phyloP scores from a whole-genome alignment of 2,329 filamentous ascomycete genomes.

The Xylaria sp. region DNA sequence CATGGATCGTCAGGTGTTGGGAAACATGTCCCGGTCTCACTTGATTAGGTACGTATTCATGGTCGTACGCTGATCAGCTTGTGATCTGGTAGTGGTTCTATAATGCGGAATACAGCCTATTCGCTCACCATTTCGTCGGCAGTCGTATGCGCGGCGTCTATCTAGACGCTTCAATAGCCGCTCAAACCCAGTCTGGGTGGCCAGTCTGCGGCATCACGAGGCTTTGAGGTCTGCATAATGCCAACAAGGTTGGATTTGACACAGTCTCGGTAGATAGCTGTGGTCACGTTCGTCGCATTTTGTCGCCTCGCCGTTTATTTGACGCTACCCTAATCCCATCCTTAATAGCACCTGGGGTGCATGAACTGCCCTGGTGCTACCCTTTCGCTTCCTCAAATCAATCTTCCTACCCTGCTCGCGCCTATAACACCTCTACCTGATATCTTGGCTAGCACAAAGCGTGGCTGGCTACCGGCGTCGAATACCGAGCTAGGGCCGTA shows the following conservation, averaged over 20 bases:
- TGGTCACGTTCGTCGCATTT: constrained; percentile 11
- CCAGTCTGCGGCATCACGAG: constrained; percentile 29
- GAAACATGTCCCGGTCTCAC: constrained; percentile 37
- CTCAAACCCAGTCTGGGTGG: constrained; percentile 27
- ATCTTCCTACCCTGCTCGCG: neutral
- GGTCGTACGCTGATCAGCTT: constrained; percentile 17
- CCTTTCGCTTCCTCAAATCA: constrained; percentile 19
- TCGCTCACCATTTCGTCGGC: constrained; percentile 35
- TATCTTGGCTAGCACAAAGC: constrained; percentile 18
- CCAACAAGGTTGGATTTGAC: constrained; percentile 6
- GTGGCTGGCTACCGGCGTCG: constrained; percentile 5
- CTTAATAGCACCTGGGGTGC: neutral
- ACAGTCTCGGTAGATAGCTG: constrained; percentile 31
- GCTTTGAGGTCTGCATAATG: constrained; percentile 15
- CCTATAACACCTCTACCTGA: constrained; percentile 11
- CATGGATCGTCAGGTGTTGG: constrained; percentile 35
- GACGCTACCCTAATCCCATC: neutral
- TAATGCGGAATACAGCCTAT: constrained; percentile 46
- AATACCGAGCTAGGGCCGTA: constrained; percentile 17
- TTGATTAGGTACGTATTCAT: constrained; percentile 8
- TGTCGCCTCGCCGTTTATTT: constrained; percentile 22
- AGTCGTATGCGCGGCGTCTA: constrained; percentile 44
- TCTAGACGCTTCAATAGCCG: constrained; percentile 39
- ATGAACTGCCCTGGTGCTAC: constrained; percentile 1
- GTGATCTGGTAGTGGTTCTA: constrained; percentile 27